phyloP scores from a whole-genome alignment of 148 eudicot genomes.

The Drosera capensis region DNA sequence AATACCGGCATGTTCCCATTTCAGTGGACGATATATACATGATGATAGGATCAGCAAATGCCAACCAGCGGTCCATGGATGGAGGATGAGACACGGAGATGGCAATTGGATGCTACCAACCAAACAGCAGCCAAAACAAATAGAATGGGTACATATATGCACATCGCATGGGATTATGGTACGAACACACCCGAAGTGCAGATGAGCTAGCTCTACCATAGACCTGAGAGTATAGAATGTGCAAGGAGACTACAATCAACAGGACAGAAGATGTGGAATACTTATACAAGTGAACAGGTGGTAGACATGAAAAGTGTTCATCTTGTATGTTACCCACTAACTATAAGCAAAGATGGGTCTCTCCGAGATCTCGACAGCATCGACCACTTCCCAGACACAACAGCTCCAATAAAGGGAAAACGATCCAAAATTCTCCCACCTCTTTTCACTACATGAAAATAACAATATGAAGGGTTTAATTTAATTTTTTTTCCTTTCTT shows the following conservation, averaged over 20 bases:
- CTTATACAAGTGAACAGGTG: conserved; percentile 47
- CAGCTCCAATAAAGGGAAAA: conserved; percentile 49
- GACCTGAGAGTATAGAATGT: conserved; percentile 55
- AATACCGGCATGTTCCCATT: too few species aligned
- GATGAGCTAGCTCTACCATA: conserved; percentile 30
- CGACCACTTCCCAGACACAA: conserved; percentile 62
- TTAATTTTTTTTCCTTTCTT: too few species aligned
- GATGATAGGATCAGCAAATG: conserved; percentile 77
- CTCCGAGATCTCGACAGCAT: conserved; percentile 31
- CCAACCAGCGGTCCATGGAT: conserved; percentile 93
- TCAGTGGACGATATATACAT: conserved; percentile 86
- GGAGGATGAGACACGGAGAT: conserved; percentile 90
- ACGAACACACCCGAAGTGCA: conserved; percentile 65
- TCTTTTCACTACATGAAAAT: conserved; percentile 50
- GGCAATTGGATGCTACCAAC: conserved; percentile 81
- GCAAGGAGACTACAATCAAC: conserved; percentile 29
- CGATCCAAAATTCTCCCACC: conserved; percentile 70
- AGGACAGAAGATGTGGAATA: conserved; percentile 66
- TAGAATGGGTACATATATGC: conserved; percentile 27
- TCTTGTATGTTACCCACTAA: conserved; percentile 59
- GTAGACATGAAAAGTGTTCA: conserved; percentile 79
- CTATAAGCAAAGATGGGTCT: conserved; percentile 34
- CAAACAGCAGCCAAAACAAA: conserved; percentile 10
- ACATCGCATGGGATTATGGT: conserved; percentile 73
- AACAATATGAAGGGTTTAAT: too few species aligned